phyloP scores from a whole-genome alignment of 176 grass and related monocot species.

The Ananas comosus region DNA sequence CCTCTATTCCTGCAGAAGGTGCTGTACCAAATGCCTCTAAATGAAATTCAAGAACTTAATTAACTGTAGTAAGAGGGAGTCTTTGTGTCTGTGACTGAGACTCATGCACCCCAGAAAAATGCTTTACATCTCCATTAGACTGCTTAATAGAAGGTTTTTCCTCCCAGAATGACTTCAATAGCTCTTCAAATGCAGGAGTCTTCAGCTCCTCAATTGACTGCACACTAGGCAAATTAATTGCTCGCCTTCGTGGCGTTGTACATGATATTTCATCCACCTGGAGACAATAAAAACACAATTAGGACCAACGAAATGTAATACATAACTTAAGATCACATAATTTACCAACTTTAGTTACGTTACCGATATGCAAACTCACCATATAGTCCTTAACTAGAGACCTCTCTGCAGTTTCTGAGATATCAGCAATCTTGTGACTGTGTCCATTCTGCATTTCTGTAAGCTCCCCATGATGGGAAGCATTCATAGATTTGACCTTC shows the following conservation, averaged over 20 bases:
- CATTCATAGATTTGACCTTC: slow-evolving; percentile 26
- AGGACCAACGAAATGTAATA: neutral
- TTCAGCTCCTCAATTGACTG: slow-evolving; percentile 46
- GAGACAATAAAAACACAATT: neutral
- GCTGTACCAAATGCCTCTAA: neutral
- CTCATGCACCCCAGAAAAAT: slow-evolving; percentile 23
- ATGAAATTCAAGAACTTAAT: slow-evolving; percentile 19
- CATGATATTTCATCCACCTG: slow-evolving; percentile 69
- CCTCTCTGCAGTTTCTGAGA: slow-evolving; percentile 34
- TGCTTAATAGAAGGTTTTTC: slow-evolving; percentile 28
- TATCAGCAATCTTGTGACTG: slow-evolving; percentile 31
- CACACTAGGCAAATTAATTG: slow-evolving; percentile 37
- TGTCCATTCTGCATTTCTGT: slow-evolving; percentile 38
- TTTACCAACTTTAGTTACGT: neutral
- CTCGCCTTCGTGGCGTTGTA: slow-evolving; percentile 40
- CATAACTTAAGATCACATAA: neutral
- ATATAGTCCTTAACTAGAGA: slow-evolving; percentile 51
- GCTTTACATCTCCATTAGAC: slow-evolving; percentile 37
- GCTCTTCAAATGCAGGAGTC: slow-evolving; percentile 41
- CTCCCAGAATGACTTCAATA: slow-evolving; percentile 55
- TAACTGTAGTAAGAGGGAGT: slow-evolving; percentile 53
- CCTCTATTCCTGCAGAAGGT: neutral
- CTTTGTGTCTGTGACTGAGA: slow-evolving; percentile 15
- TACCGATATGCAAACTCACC: slow-evolving; percentile 23
- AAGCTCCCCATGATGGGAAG: slow-evolving; percentile 28